These are phyloP conservation scores for Coemansia sp. DNA, from an alignment of 192 early-diverging fungal genomes.

Conservation along the genomic window DNA sequence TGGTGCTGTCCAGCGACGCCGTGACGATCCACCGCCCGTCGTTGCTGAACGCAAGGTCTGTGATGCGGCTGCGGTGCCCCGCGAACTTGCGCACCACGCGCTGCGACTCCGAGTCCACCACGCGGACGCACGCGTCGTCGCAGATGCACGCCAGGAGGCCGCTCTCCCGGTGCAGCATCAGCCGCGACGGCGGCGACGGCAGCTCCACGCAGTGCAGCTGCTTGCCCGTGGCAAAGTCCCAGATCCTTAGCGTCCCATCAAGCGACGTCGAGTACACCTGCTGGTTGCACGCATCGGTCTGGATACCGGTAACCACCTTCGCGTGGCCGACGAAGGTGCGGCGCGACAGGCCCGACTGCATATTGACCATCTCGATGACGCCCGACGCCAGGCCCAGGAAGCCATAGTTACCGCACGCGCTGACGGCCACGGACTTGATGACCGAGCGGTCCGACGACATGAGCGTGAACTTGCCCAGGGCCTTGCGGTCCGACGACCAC, in stretches of 20 bases:
- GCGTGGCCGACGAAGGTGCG: constrained; percentile 73
- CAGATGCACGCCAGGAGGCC: constrained; percentile 76
- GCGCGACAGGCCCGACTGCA: constrained; percentile 88
- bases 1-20: constrained; percentile 75
- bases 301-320: constrained; percentile 80
- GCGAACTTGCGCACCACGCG: constrained; percentile 85
- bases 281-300: constrained; percentile 71
- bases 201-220: constrained; percentile 66
- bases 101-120: constrained; percentile 82
- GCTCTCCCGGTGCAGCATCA: constrained; percentile 70
- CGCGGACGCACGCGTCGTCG: constrained; percentile 87
- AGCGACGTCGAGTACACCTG: constrained; percentile 74
- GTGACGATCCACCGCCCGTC: constrained; percentile 93
- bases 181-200: constrained; percentile 59
- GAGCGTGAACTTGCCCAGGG: constrained; percentile 70
- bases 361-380: constrained; percentile 85
- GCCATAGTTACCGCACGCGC: constrained; percentile 92
- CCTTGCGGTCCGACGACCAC: constrained; percentile 81
- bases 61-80: constrained; percentile 85
- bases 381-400: constrained; percentile 81
- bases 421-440: constrained; percentile 68
- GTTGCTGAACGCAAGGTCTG: constrained; percentile 86
- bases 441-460: constrained; percentile 59
- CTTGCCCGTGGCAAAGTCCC: constrained; percentile 76
- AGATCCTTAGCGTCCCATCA: constrained; percentile 75